Percentiles rank a stretch among this genome's conserved stretches.
These are phyloP conservation scores for Ustilago nuda DNA, from an alignment of 1,284 basidiomycete species.

Conservation along the genomic window DNA sequence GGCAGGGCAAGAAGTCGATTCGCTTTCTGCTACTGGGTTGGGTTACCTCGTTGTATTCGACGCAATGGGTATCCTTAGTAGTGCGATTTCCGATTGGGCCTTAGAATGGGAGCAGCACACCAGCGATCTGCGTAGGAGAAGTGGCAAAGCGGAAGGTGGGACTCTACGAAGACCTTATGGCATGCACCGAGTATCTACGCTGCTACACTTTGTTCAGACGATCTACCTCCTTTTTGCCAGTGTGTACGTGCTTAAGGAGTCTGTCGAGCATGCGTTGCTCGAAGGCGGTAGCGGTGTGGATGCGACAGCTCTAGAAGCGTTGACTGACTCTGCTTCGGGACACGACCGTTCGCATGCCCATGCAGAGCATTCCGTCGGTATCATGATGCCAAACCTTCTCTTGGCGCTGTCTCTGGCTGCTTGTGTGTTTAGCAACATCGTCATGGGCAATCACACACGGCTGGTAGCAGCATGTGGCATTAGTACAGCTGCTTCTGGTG, in stretches of 20 bases:
- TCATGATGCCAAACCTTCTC: constrained; percentile 53
- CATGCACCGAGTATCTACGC: constrained; percentile 79
- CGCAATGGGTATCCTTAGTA: constrained; percentile 71
- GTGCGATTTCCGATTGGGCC: constrained; percentile 45
- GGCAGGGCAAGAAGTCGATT: constrained; percentile 87
- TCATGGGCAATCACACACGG: constrained; percentile 62
- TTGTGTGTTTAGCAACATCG: constrained; percentile 56
- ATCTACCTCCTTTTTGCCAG: constrained; percentile 90
- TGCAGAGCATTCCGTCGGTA: constrained; percentile 46
- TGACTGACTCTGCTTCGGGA: constrained; percentile 33
- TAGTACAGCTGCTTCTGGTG: constrained; percentile 55
- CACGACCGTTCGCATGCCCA: constrained; percentile 54
- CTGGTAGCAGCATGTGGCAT: constrained; percentile 66
- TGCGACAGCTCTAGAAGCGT: constrained; percentile 1
- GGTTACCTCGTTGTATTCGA: constrained; percentile 98
- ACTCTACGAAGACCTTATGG: constrained; percentile 71
- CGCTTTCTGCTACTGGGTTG: constrained; percentile 85
- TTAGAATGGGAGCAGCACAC: constrained; percentile 46
- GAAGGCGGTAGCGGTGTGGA: constrained; percentile 41
- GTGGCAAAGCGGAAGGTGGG: constrained; percentile 29
- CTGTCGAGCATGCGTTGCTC: constrained; percentile 72
- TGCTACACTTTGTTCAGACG: constrained; percentile 85
- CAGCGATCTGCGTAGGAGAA: constrained; percentile 28
- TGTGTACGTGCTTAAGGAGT: constrained; percentile 93
- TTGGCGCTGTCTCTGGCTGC: constrained; percentile 49